A percentile compares a stretch with the other conserved stretches of the same genome.
These are phyloP conservation scores for Suhomyces terraborum DNA, from an alignment of 1,139 yeast genomes.

Conservation along the genomic window DNA sequence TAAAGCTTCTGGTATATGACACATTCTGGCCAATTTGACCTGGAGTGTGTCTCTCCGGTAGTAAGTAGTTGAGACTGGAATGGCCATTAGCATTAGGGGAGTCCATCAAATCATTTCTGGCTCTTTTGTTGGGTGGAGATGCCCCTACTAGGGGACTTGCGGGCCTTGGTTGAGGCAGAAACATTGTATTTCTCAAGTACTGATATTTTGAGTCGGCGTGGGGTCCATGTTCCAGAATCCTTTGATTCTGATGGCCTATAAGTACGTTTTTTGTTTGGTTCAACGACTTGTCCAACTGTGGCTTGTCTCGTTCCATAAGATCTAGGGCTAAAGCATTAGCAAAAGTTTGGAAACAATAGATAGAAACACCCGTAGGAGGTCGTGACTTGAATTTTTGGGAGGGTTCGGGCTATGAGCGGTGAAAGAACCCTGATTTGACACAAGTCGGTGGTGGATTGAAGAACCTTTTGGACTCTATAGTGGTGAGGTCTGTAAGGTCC, in stretches of 20 bases:
- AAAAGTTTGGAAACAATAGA: neutral
- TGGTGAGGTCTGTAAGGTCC: too few relatives aligned
- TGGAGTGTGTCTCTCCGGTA: constrained; percentile 13
- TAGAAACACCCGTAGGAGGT: neutral
- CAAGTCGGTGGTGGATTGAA: neutral
- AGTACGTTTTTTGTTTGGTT: constrained; percentile 11
- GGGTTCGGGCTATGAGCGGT: too few relatives aligned
- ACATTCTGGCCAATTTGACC: constrained; percentile 15
- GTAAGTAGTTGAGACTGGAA: constrained; percentile 10
- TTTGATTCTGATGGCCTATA: constrained; percentile 8
- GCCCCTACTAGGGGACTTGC: constrained; percentile 16
- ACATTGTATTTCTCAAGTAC: constrained; percentile 14
- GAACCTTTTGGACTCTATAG: too few relatives aligned
- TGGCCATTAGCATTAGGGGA: neutral
- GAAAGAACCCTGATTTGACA: too few relatives aligned
- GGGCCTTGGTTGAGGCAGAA: constrained; percentile 21
- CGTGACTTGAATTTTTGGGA: too few relatives aligned
- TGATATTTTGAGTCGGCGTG: constrained; percentile 4
- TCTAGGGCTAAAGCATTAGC: constrained; percentile 9
- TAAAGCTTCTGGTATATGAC: constrained; percentile 12
- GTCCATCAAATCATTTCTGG: constrained; percentile 7
- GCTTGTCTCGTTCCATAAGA: constrained; percentile 19
- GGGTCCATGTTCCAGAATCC: neutral
- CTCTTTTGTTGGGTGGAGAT: constrained; percentile 15
- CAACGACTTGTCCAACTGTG: constrained; percentile 19